phyloP scores from a whole-genome alignment of 495 filamentous ascomycete species.

The Bryoglossum gracile region DNA sequence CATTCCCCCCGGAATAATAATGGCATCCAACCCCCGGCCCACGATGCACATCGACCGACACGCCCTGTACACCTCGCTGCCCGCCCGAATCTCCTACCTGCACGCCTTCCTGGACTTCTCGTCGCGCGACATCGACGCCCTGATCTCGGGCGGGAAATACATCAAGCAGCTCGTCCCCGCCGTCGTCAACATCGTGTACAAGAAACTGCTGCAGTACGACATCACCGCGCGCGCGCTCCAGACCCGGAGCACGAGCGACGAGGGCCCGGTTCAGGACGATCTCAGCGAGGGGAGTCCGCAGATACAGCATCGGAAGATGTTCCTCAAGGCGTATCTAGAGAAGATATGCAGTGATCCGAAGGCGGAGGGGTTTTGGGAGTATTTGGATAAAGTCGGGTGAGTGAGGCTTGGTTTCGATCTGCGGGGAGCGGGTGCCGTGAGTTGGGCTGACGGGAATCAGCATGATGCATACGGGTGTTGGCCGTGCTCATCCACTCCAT shows the following conservation, averaged over 20 bases:
- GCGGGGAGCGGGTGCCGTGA: neutral
- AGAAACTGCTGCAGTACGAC: constrained; percentile 64
- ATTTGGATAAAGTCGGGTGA: constrained; percentile 68
- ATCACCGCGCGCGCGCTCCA: constrained; percentile 67
- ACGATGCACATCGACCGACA: constrained; percentile 61
- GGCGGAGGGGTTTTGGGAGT: constrained; percentile 70
- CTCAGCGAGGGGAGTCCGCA: constrained; percentile 59
- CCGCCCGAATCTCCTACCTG: constrained; percentile 60
- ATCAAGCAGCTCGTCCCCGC: constrained; percentile 68
- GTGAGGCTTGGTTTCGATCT: neutral
- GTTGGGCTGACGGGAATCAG: constrained; percentile 22
- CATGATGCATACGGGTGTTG: constrained; percentile 64
- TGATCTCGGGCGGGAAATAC: constrained; percentile 58
- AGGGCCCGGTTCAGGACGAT: constrained; percentile 52
- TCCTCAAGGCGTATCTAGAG: constrained; percentile 61
- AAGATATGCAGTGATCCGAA: constrained; percentile 64
- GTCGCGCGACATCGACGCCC: constrained; percentile 52
- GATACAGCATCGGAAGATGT: constrained; percentile 69
- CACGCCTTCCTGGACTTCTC: constrained; percentile 65
- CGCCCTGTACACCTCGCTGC: constrained; percentile 58
- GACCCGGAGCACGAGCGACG: constrained; percentile 56
- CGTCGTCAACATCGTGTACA: constrained; percentile 69
- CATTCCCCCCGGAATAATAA: neutral
- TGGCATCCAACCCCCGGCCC: constrained; percentile 20
- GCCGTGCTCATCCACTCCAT: constrained; percentile 56